Base-by-base conservation (phyloP, 176 grass and related monocot genomes). In the Oryza coarctata region DNA sequence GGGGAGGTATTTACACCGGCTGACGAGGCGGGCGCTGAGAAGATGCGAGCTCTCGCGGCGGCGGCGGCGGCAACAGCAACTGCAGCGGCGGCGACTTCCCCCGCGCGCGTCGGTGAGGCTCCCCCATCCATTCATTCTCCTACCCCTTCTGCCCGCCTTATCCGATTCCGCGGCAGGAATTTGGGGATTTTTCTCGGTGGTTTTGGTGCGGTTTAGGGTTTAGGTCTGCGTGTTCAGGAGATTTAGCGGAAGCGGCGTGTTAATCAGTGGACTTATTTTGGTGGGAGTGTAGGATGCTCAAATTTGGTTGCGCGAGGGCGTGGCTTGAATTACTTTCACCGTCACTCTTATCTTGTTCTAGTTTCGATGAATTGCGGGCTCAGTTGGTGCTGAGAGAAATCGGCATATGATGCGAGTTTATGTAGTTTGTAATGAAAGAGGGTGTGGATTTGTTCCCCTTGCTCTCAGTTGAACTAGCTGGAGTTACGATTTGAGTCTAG, bases 31-130 rank as follows among this genome's bases (percentile, higher is more conserved):
- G 18, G 35, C 52, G 5, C 38, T 39, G 66, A 20, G n/a, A 60
- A 2, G 75, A 80, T 85, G 87, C 83, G 72, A 71, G 83, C 87
- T 82, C 57, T 89, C 65, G 78, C 78, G 72, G 68, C 63, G 14
- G 80, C 50, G 22, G 35, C 71, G 22, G 35, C 68, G 11, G 65
- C 75, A 34, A 76, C 87, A 76, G 78, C 55, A 65, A 71, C 72
- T 77, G 83, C 73, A 85, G 82, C 4, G 55, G 83, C 83, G 78
- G 83, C 78, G 78, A 78, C 83, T 70, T 30, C 44, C 44, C 50
- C 18, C 50, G 87, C 81, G 28, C 62, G 8, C 77, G 39, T 39
- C 52, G 87, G 87, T 85, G 65, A 76, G 87, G 10, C 23, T 23
- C 15, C 40, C 20, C 8, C 3, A 31, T 28, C 63, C 29, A 22